A percentile compares a stretch with the other conserved stretches of the same genome.
Evolutionary conservation across 192 early-diverging fungal species (phyloP).

Genomic region (Podila horticola): DNA sequence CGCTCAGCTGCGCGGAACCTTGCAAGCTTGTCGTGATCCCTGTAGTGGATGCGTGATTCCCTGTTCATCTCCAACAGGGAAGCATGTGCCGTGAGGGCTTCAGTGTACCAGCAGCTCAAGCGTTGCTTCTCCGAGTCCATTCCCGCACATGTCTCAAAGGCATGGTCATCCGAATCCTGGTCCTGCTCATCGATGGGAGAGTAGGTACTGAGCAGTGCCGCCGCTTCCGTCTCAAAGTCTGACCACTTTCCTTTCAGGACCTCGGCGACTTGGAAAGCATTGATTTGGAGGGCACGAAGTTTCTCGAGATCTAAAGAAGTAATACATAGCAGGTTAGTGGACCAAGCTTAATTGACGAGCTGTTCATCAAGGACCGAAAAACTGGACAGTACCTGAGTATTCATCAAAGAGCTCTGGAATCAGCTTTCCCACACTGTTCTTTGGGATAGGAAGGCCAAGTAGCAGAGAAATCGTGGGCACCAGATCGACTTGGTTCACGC

Average conservation of each 20-base stretch:
- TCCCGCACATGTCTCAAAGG: background rate
- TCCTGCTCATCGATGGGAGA: background rate
- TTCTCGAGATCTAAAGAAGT: slow-evolving; percentile 35
- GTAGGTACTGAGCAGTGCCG: slow-evolving; percentile 10
- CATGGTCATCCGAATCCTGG: slow-evolving; percentile 8
- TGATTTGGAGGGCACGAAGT: slow-evolving; percentile 68
- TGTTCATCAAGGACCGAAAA: background rate
- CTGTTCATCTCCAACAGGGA: slow-evolving; percentile 27
- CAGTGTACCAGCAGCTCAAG: slow-evolving; percentile 42
- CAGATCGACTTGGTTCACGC: slow-evolving; percentile 88
- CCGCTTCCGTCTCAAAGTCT: slow-evolving; percentile 33
- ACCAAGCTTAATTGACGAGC: background rate
- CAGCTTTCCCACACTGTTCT: slow-evolving; percentile 88
- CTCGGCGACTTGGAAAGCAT: slow-evolving; percentile 67
- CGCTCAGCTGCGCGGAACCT: slow-evolving; percentile 12
- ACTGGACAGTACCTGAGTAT: slow-evolving; percentile 31
- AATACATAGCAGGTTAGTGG: background rate
- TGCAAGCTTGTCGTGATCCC: background rate
- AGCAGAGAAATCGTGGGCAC: slow-evolving; percentile 85
- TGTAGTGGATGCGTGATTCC: background rate
- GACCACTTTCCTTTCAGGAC: slow-evolving; percentile 49
- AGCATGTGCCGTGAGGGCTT: slow-evolving; percentile 36
- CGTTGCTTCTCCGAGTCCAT: slow-evolving; percentile 19
- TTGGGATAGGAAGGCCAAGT: slow-evolving; percentile 92
- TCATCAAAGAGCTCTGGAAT: slow-evolving; percentile 82